Evolutionary conservation across 805 yeast genomes (phyloP), one percentile per base, ranked within the genome.

Genomic region (Ogataea corticis): DNA sequence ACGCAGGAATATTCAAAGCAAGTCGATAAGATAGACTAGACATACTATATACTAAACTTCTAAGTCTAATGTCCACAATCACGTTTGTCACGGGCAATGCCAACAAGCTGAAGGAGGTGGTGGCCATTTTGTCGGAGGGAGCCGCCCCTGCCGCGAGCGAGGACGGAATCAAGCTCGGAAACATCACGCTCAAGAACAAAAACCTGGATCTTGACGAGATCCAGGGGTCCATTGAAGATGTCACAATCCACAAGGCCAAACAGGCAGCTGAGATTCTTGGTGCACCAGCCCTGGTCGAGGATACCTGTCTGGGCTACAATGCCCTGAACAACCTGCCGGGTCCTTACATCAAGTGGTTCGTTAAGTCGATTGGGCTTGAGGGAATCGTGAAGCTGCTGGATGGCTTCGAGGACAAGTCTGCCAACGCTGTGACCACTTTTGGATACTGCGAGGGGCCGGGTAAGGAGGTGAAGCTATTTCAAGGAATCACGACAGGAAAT

Each of bases 251-350:
- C 59, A 94, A 94, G 64, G 88, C 95, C 45, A 68, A 73, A 57
- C 75, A 82, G 11, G 96, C 96, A 2, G 85, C 92, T 5, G 59
- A 65, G 11, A 61, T 78, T 7, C 63, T 82, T 23, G 43, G 65
- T 2, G 94, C 96, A 0, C 92, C 98, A 0, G 97, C 89, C 0
- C 73, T 94, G 46, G 97, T 91, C 3, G 99, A 94, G 62, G 99
- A 94, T 59, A 94, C 99, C 0, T 91, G 96, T 41, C 76, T 94
- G 32, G 87, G 85, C 3, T 94, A 86, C 66, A 77, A 77, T 40
- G 96, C 96, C 2, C 74, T 85, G 60, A 82, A 86, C 42, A 73
- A 75, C 50, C 75, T 94, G 40, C 99, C 99, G 3, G 99, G 99
- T 18, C 98, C 98, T 1, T 67, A 66, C 44, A 77, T 79, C 67